These are phyloP conservation scores for Blastomyces gilchristii DNA, from an alignment of 2,329 filamentous ascomycete species.

Conservation along the genomic window DNA sequence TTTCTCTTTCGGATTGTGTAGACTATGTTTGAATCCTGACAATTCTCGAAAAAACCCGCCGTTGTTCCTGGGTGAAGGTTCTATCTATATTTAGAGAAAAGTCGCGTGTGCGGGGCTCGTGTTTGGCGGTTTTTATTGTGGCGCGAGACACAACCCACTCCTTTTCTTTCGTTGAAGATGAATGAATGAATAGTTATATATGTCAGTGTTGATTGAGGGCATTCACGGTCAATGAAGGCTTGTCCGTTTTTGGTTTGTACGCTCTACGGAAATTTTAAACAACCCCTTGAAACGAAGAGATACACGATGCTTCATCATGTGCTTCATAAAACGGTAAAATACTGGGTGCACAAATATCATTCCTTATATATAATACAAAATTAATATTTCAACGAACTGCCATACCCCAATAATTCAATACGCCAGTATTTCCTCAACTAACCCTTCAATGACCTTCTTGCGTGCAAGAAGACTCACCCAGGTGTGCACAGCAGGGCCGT, in stretches of 20 bases:
- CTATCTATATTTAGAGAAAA: neutral
- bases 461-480: slow-evolving; percentile 62
- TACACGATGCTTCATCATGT: neutral
- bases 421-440: slow-evolving; percentile 12
- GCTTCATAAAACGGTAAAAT: neutral
- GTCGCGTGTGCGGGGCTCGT: neutral
- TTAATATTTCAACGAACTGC: neutral
- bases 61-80: neutral
- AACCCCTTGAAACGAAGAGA: neutral
- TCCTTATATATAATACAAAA: neutral
- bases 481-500: slow-evolving; percentile 55
- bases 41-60: neutral
- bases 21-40: neutral
- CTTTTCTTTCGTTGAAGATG: neutral
- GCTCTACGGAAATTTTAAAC: neutral
- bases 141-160: neutral
- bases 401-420: neutral
- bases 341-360: neutral
- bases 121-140: neutral
- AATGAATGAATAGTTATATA: neutral
- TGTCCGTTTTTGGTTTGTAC: neutral
- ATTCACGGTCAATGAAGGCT: neutral
- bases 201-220: neutral
- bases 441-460: slow-evolving; percentile 46
- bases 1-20: neutral